These are phyloP conservation scores for carrot (Daucus carota) DNA, from an alignment of 129 eudicot species.

Conservation along the genomic window DH1_v3.0 NC_030389.2:39972501-39973000, in stretches of 20 bases:
- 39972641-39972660: too few species aligned
- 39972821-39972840: not conserved
- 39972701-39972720: too few species aligned
- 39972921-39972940: not conserved
- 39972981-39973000: not conserved
- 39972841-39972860: not conserved
- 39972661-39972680: too few species aligned
- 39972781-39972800: too few species aligned
- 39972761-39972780: too few species aligned
- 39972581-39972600: too few species aligned
- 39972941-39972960: not conserved
- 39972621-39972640: too few species aligned
- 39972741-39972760: too few species aligned
- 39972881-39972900: not conserved
- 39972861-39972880: not conserved
- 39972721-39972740: too few species aligned
- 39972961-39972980: not conserved
- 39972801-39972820: not conserved
- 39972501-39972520: not conserved
- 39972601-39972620: not conserved
- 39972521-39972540: not conserved
- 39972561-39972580: not conserved
- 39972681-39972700: too few species aligned
- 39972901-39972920: not conserved
- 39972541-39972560: not conserved